A percentile compares a stretch with the other conserved stretches of the same genome.
phyloP scores from a whole-genome alignment of 768 basidiomycete genomes.

The Podaxis pistillaris region DNA sequence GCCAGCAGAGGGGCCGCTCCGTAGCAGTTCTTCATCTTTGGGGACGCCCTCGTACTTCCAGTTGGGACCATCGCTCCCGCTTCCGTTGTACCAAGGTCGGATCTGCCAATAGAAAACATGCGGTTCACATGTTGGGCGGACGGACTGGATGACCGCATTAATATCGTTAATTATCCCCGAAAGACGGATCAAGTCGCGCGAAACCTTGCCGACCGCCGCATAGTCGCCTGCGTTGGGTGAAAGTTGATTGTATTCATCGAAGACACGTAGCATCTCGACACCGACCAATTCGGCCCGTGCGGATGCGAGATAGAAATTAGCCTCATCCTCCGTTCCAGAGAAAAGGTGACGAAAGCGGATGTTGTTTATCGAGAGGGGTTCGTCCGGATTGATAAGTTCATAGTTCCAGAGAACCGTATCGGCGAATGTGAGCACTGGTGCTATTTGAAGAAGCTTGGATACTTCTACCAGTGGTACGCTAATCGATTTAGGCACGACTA shows the following conservation, averaged over 20 bases:
- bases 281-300: conserved; percentile 85
- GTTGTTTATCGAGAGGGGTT: conserved; percentile 68
- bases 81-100: conserved; percentile 92
- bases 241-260: conserved; percentile 82
- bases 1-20: conserved; percentile 90
- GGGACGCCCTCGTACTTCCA: conserved; percentile 84
- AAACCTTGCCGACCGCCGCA: conserved; percentile 62
- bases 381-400: conserved; percentile 53
- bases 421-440: conserved; percentile 92
- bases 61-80: conserved; percentile 54
- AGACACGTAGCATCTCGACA: conserved; percentile 80
- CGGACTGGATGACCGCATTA: conserved; percentile 61
- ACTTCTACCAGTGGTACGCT: conserved; percentile 76
- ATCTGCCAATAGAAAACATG: conserved; percentile 86
- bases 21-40: conserved; percentile 54
- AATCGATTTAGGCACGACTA: conserved; percentile 72
- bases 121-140: conserved; percentile 76
- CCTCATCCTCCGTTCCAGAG: conserved; percentile 83
- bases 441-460: conserved; percentile 77
- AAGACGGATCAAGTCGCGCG: conserved; percentile 69
- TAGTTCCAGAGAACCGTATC: conserved; percentile 97
- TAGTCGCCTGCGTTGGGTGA: conserved; percentile 60
- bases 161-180: conserved; percentile 72
- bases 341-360: conserved; percentile 73
- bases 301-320: conserved; percentile 82